phyloP scores from a whole-genome alignment of 805 yeast genomes.

The Metschnikowia anglica region DNA sequence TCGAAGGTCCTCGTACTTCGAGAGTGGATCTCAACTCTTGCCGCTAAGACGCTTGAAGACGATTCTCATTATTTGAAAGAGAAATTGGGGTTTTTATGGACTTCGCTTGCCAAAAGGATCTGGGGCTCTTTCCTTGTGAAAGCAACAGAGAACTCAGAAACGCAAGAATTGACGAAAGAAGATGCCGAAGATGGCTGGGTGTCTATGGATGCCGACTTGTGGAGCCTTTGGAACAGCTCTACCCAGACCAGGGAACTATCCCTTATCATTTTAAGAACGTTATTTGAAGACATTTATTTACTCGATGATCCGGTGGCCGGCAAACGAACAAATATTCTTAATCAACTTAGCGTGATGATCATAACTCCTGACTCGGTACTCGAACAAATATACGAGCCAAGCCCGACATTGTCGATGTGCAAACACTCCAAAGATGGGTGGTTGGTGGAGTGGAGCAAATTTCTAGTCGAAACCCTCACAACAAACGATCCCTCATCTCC shows the following conservation, averaged over 20 bases:
- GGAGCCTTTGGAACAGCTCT: conserved; percentile 69
- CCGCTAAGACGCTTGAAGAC: conserved; percentile 51
- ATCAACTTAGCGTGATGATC: conserved; percentile 80
- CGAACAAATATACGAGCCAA: conserved; percentile 60
- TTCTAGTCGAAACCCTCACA: conserved; percentile 34
- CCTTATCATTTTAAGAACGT: conserved; percentile 73
- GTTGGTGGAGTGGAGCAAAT: conserved; percentile 69
- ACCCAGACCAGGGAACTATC: conserved; percentile 71
- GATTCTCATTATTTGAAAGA: conserved; percentile 92
- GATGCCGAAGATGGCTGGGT: conserved; percentile 72
- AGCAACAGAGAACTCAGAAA: conserved; percentile 24
- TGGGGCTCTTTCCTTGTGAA: conserved; percentile 78
- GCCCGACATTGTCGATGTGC: conserved; percentile 60
- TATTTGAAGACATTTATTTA: conserved; percentile 90
- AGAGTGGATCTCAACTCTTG: conserved; percentile 81
- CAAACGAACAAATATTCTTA: conserved; percentile 70
- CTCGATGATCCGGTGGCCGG: conserved; percentile 90
- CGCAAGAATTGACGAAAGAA: conserved; percentile 32
- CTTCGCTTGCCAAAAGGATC: conserved; percentile 78
- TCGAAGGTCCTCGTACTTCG: conserved; percentile 67
- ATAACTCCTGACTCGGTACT: conserved; percentile 70
- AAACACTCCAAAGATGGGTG: conserved; percentile 80
- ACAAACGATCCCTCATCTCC: conserved; percentile 28
- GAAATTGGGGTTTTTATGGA: conserved; percentile 89
- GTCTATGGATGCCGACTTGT: conserved; percentile 77